Evolutionary conservation across 139 green algal species (phyloP).

Genomic region (Ostreobium quekettii): DNA sequence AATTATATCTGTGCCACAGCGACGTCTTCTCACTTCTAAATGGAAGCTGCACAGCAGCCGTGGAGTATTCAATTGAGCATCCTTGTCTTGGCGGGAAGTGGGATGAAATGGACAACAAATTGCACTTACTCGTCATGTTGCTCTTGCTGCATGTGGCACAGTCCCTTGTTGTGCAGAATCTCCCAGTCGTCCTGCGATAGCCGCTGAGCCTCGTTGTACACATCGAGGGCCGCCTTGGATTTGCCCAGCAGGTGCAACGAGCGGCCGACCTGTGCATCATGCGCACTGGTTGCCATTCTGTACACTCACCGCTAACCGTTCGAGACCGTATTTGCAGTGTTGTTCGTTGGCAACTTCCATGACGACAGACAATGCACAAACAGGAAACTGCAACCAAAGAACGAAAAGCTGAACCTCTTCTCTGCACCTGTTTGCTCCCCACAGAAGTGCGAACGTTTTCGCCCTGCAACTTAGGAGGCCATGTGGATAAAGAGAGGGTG

Average conservation of each 20-base stretch:
- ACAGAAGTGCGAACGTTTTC: not conserved
- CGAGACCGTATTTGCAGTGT: not conserved
- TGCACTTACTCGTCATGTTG: slow-evolving; percentile 26
- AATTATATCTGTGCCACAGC: no score
- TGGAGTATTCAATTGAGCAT: no score
- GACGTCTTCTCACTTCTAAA: no score
- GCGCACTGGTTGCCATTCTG: not conserved
- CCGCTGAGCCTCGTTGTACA: slow-evolving; percentile 64
- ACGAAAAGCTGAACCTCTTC: not conserved
- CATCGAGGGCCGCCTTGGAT: slow-evolving; percentile 56
- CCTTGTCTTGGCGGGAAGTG: no score
- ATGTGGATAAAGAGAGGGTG: not conserved
- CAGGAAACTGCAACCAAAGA: not conserved
- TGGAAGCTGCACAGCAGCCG: not conserved
- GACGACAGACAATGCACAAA: not conserved
- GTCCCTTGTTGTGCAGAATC: slow-evolving; percentile 65
- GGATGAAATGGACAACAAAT: no score
- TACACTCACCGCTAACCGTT: not conserved
- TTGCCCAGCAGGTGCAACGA: slow-evolving; percentile 65
- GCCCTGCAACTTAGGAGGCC: not conserved
- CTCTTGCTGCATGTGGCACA: slow-evolving; percentile 56
- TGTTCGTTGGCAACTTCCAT: not conserved
- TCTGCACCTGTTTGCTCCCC: not conserved
- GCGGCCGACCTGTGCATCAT: slow-evolving; percentile 43
- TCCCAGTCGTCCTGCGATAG: slow-evolving; percentile 61